These are phyloP conservation scores for Chimonanthus salicifolius DNA, from an alignment of 164 flowering plant species.

Conservation along the genomic window DNA sequence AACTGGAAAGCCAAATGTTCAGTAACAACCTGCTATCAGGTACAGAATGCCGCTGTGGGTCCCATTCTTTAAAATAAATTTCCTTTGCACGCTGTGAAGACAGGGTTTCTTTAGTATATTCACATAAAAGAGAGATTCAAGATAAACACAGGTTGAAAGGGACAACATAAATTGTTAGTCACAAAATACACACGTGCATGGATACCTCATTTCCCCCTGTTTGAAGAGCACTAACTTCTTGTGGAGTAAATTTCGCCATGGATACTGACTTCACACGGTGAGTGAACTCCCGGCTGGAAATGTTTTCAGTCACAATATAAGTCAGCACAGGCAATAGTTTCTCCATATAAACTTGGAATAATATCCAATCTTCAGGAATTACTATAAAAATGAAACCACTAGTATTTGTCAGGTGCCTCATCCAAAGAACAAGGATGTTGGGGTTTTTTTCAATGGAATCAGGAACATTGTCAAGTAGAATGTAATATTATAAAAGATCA, in stretches of 20 bases:
- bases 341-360: too few species aligned
- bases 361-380: too few species aligned
- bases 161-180: background rate
- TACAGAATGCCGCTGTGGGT: constrained; percentile 58
- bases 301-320: background rate
- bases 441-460: too few species aligned
- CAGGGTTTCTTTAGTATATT: background rate
- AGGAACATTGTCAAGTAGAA: too few species aligned
- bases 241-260: constrained; percentile 94
- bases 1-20: background rate
- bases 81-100: constrained; percentile 70
- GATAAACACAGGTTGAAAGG: background rate
- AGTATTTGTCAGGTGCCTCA: too few species aligned
- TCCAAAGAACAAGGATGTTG: too few species aligned
- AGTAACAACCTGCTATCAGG: constrained; percentile 77
- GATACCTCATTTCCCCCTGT: constrained; percentile 92
- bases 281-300: constrained; percentile 89
- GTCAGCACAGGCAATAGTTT: too few species aligned
- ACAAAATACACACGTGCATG: background rate
- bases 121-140: background rate
- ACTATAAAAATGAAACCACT: too few species aligned
- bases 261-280: constrained; percentile 96
- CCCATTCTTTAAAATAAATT: constrained; percentile 83
- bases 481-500: too few species aligned
- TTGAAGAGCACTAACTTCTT: constrained; percentile 91